Conservation (phyloP, 495 filamentous ascomycete species). For the Aspergillus ostianus region DNA sequence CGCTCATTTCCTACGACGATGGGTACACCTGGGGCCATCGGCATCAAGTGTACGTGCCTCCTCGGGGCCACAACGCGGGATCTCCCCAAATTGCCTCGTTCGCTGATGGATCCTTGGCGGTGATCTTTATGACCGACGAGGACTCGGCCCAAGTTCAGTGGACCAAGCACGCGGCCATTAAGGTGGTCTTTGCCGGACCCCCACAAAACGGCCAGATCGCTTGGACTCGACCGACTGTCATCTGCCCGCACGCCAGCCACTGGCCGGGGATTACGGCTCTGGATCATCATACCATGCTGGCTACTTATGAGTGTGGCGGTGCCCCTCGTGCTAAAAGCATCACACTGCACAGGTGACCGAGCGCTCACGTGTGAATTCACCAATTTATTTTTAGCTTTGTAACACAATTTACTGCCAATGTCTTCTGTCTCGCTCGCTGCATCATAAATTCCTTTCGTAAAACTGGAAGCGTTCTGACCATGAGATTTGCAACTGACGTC, state of each 20-base stretch:
- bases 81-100: conserved; percentile 58
- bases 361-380: neutral
- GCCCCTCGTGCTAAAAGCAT: conserved; percentile 34
- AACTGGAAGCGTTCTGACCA: too few species aligned
- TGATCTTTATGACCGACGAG: conserved; percentile 64
- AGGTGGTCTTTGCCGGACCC: conserved; percentile 36
- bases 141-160: conserved; percentile 38
- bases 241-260: conserved; percentile 36
- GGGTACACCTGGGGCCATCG: conserved; percentile 52
- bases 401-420: neutral
- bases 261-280: conserved; percentile 46
- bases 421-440: too few species aligned
- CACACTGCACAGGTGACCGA: conserved; percentile 19
- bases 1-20: conserved; percentile 56
- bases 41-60: conserved; percentile 49
- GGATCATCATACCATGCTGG: conserved; percentile 36
- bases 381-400: neutral
- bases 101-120: conserved; percentile 55
- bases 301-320: conserved; percentile 42
- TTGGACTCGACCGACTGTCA: conserved; percentile 30
- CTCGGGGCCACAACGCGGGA: conserved; percentile 49
- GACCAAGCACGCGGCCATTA: conserved; percentile 42
- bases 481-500: too few species aligned
- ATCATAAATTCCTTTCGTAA: too few species aligned
- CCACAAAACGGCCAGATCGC: conserved; percentile 36